Evolutionary conservation across 345 rosid genomes (phyloP).

Genomic region (Rhodamnia rubescens): DNA sequence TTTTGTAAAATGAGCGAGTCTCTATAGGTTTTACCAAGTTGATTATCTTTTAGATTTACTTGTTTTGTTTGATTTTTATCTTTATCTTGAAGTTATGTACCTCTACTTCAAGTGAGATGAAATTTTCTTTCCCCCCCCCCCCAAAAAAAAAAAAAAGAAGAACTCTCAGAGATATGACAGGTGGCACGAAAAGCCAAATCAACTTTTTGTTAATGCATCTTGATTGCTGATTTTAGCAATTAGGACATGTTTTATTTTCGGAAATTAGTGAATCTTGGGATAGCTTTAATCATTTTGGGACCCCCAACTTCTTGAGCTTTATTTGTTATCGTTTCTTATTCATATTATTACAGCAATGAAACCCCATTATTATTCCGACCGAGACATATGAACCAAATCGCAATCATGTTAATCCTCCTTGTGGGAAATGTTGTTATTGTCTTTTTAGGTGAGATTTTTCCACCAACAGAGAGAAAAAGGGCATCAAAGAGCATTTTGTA

Average conservation of each 20-base stretch:
- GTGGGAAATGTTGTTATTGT: conserved; percentile 1
- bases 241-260: background rate
- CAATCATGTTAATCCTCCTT: conserved; percentile 11
- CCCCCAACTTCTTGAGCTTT: background rate
- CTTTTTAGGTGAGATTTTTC: conserved; percentile 7
- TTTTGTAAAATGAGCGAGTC: too few species aligned
- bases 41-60: too few species aligned
- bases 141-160: too few species aligned
- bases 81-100: too few species aligned
- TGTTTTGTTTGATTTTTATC: too few species aligned
- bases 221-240: background rate
- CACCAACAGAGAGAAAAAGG: background rate
- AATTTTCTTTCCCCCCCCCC: too few species aligned
- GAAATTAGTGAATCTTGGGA: background rate
- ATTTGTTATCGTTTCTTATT: conserved; percentile 14
- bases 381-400: conserved; percentile 30
- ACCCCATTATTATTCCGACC: conserved; percentile 10
- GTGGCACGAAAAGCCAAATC: background rate
- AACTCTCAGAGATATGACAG: background rate
- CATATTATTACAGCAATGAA: conserved; percentile 18
- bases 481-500: background rate
- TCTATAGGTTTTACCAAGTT: too few species aligned
- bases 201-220: background rate
- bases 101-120: too few species aligned
- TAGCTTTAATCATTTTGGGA: background rate